phyloP scores from a whole-genome alignment of 352 stramenopile species.

The Aphanomyces euteiches region DNA sequence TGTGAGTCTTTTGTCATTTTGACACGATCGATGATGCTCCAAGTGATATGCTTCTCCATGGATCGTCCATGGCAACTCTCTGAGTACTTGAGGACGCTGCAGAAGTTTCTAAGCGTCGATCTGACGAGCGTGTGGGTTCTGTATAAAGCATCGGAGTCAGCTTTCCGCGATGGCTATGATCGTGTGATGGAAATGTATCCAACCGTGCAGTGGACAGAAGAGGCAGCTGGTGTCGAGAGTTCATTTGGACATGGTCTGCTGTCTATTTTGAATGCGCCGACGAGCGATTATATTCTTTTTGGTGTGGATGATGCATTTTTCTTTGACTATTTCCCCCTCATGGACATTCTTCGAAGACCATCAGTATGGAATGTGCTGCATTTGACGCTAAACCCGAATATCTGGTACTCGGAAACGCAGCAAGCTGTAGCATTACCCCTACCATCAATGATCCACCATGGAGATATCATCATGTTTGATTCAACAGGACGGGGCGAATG shows the following conservation, averaged over 20 bases:
- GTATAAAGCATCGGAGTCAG: constrained; percentile 1
- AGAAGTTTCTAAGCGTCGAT: constrained; percentile 30
- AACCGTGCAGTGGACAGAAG: constrained; percentile 32
- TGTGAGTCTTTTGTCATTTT: no score
- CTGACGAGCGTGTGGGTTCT: not conserved
- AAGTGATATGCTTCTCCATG: constrained; percentile 63
- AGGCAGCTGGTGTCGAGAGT: constrained; percentile 36
- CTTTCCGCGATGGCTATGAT: constrained; percentile 30
- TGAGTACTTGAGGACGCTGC: constrained; percentile 51
- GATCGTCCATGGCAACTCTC: constrained; percentile 59
- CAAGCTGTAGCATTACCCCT: constrained; percentile 52
- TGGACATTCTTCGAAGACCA: not conserved
- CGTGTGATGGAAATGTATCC: constrained; percentile 41
- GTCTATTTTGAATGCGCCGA: not conserved
- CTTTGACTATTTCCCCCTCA: constrained; percentile 38
- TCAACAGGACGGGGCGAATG: constrained; percentile 58
- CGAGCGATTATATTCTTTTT: constrained; percentile 39
- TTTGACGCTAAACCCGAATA: constrained; percentile 67
- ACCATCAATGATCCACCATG: constrained; percentile 35
- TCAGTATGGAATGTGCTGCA: constrained; percentile 53
- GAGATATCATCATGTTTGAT: constrained; percentile 44
- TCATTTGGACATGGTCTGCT: constrained; percentile 34
- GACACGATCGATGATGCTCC: no score
- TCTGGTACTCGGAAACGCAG: constrained; percentile 66
- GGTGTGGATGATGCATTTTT: constrained; percentile 63